Conservation (phyloP, 202 grass and related monocot species). For the Hordeum pubiflorum region DNA sequence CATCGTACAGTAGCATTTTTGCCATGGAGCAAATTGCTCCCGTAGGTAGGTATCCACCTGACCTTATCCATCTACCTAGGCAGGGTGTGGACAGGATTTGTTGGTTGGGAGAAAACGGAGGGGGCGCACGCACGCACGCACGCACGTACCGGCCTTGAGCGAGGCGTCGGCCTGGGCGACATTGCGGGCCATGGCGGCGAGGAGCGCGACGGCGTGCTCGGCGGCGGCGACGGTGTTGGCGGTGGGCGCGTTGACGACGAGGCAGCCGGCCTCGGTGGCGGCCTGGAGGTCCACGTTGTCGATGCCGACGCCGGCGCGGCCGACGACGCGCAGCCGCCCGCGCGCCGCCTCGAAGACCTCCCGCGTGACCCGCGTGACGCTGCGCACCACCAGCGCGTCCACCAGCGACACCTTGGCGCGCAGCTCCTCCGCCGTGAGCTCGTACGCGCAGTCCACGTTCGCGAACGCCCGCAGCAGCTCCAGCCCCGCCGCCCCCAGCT, state of each 20-base stretch:
- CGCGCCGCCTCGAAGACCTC: slow-evolving; percentile 76
- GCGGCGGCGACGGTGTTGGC: slow-evolving; percentile 70
- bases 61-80: not conserved
- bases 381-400: slow-evolving; percentile 73
- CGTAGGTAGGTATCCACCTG: too few species aligned
- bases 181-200: slow-evolving; percentile 73
- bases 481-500: slow-evolving; percentile 50
- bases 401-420: slow-evolving; percentile 75
- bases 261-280: slow-evolving; percentile 66
- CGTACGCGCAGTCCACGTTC: slow-evolving; percentile 80
- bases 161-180: slow-evolving; percentile 62
- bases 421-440: slow-evolving; percentile 67
- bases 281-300: slow-evolving; percentile 95
- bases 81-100: not conserved
- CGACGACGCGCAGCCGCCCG: slow-evolving; percentile 67
- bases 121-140: not conserved
- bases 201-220: slow-evolving; percentile 78
- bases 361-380: slow-evolving; percentile 56
- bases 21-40: too few species aligned
- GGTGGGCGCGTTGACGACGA: slow-evolving; percentile 85
- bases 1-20: too few species aligned
- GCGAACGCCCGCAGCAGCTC: slow-evolving; percentile 51
- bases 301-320: slow-evolving; percentile 67
- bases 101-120: not conserved
- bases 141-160: slow-evolving; percentile 58